Evolutionary conservation across 2,329 filamentous ascomycete genomes (phyloP).

Genomic region (Hortaea sp.): DNA sequence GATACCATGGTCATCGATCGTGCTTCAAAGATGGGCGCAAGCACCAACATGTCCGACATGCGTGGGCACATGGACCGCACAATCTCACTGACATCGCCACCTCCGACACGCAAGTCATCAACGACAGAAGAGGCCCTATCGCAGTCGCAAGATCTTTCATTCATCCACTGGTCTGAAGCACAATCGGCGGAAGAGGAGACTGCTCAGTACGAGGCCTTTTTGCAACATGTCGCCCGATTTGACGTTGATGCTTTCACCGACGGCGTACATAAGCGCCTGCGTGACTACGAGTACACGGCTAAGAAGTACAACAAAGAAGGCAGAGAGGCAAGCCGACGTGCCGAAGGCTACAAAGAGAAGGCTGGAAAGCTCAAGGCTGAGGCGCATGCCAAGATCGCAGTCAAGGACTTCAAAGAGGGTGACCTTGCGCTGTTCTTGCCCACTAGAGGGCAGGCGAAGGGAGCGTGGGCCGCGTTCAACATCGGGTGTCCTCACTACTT

Average conservation of each 20-base stretch:
- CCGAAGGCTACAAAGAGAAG: conserved; percentile 64
- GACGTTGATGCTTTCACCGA: conserved; percentile 79
- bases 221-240: conserved; percentile 64
- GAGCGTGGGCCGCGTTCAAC: conserved; percentile 97
- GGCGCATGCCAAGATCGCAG: conserved; percentile 90
- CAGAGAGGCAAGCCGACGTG: conserved; percentile 39
- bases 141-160: conserved; percentile 48
- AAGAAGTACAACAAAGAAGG: conserved; percentile 90
- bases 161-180: conserved; percentile 74
- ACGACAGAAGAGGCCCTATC: conserved; percentile 23
- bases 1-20: conserved; percentile 64
- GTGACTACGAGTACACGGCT: conserved; percentile 85
- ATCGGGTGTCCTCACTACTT: conserved; percentile 97
- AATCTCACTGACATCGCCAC: conserved; percentile 48
- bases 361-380: conserved; percentile 72
- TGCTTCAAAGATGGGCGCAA: conserved; percentile 45
- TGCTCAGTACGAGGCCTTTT: conserved; percentile 63
- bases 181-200: conserved; percentile 56
- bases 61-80: conserved; percentile 40
- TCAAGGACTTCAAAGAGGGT: conserved; percentile 90
- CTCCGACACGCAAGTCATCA: conserved; percentile 44
- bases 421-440: conserved; percentile 90
- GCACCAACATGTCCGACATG: conserved; percentile 33
- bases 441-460: conserved; percentile 78
- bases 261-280: conserved; percentile 76